These are phyloP conservation scores for Leishmania mexicana DNA, from an alignment of 208 protist genomes.

Conservation along the genomic window DNA sequence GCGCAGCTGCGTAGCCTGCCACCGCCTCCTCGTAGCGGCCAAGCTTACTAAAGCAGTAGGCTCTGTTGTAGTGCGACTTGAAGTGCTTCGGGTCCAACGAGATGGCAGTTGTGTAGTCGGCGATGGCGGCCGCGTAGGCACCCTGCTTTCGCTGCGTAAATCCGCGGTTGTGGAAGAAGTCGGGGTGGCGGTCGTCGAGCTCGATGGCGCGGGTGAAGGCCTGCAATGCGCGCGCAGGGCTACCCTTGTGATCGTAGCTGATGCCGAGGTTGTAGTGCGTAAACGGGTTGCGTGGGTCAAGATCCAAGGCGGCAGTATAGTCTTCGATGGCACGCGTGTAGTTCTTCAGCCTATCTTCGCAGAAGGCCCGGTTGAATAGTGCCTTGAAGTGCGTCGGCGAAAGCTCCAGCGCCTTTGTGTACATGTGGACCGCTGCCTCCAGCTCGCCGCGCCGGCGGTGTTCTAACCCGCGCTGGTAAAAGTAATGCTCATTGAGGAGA, in stretches of 20 bases:
- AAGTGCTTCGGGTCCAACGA: conserved; percentile 80
- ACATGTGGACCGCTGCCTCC: conserved; percentile 72
- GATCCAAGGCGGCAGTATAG: conserved; percentile 68
- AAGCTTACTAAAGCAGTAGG: conserved; percentile 86
- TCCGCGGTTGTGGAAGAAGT: conserved; percentile 88
- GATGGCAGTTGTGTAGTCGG: conserved; percentile 81
- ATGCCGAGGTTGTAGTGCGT: conserved; percentile 93
- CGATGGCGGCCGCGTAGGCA: conserved; percentile 65
- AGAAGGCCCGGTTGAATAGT: conserved; percentile 91
- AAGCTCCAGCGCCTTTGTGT: conserved; percentile 76
- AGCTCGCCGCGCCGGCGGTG: conserved; percentile 72
- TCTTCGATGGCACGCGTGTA: conserved; percentile 71
- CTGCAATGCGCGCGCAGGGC: conserved; percentile 52
- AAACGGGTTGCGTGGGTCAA: conserved; percentile 82
- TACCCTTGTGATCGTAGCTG: conserved; percentile 70
- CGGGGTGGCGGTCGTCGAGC: conserved; percentile 60
- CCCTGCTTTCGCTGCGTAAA: conserved; percentile 71
- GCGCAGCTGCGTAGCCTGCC: conserved; percentile 71
- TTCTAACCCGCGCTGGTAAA: conserved; percentile 76
- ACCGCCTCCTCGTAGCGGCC: conserved; percentile 64
- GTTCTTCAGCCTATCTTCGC: conserved; percentile 64
- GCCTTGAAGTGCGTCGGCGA: conserved; percentile 86
- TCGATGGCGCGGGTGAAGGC: conserved; percentile 76
- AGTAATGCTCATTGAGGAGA: conserved; percentile 36
- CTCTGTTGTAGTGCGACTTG: conserved; percentile 94